Base-by-base conservation (phyloP, 2,329 filamentous ascomycete species). In the Neofusicoccum ribis region DNA sequence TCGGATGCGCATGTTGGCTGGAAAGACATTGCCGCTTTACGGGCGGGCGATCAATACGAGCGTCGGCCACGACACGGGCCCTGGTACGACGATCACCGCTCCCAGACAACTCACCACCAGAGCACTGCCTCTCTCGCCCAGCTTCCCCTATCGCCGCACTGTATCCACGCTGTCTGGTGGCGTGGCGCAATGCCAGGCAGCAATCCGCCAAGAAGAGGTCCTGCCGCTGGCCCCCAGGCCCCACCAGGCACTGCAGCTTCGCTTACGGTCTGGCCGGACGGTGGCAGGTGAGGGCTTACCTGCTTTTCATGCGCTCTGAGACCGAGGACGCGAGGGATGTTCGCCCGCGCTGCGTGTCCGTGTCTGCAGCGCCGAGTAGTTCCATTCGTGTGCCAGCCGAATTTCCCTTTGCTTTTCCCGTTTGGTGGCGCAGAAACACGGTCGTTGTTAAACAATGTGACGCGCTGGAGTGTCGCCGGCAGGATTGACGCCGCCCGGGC, bases 401-500 rank as follows among this genome's bases (percentile, higher is more conserved):
- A 5, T 31, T 31, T 31, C 27, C 11, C 37, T 39, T 15, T 39
- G 37, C 11, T 12, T 39, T 58, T 15, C 23, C 1, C 5, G 34
- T 20, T 9, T n/a, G 11, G 37, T 34, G 47, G 7, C 14, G 37
- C 36, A 23, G 39, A 58, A 39, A 44, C 54, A 20, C 44, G 39
- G 14, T 31, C 5, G 36, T 17, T 15, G 54, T 7, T 14, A 12
- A 20, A 31, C 27, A 15, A n/a, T 17, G 37, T 20, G 52, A 56
- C 20, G 31, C 36, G 23, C 23, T 58, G 23, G 12, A 23, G 17
- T 34, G n/a, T 6, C 39, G 36, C 51, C 54, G 39, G 52, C 27
- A 58, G 54, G 54, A 58, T 58, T 58, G 23, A 34, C 41, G 54
- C 54, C 54, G 17, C 51, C 17, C 20, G 54, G 39, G 39, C 54